phyloP scores from a whole-genome alignment of 202 grass and related monocot species.

The Schoenoplectus triqueter region DNA sequence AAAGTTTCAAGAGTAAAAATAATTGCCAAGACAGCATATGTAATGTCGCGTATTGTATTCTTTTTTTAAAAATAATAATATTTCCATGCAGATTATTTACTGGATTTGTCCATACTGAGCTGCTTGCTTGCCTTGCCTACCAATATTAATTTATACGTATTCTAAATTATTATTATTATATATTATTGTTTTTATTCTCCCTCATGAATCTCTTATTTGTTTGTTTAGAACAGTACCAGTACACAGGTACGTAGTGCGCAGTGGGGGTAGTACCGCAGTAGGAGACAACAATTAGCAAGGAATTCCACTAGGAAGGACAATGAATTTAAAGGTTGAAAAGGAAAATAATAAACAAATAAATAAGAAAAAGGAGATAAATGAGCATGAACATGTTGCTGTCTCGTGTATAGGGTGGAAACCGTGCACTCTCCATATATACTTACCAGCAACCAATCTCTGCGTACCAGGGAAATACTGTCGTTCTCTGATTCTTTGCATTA shows the following conservation, averaged over 20 bases:
- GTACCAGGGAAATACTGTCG: neutral
- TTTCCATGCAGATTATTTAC: neutral
- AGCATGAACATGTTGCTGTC: slow-evolving; percentile 1
- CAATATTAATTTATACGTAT: neutral
- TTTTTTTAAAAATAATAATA: neutral
- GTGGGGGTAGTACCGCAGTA: neutral
- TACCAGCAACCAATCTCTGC: neutral
- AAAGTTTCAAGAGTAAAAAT: neutral
- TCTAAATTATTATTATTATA: too few relatives aligned
- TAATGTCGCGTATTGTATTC: neutral
- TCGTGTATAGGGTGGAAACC: slow-evolving; percentile 1
- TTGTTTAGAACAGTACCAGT: slow-evolving; percentile 7
- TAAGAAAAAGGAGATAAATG: neutral
- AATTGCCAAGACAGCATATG: neutral
- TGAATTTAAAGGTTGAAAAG: neutral
- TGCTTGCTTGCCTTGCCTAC: neutral
- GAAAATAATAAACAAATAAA: neutral
- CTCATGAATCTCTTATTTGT: neutral
- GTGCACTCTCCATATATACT: slow-evolving; percentile 13
- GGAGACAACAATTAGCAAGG: neutral
- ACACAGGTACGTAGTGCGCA: neutral
- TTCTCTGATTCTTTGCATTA: neutral
- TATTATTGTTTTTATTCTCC: neutral
- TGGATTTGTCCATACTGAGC: neutral
- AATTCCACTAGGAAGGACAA: neutral